Percentiles rank a stretch among this genome's conserved stretches.
phyloP scores from a whole-genome alignment of 192 early-diverging fungal species.

The Globomyces pollinis-pini region DNA sequence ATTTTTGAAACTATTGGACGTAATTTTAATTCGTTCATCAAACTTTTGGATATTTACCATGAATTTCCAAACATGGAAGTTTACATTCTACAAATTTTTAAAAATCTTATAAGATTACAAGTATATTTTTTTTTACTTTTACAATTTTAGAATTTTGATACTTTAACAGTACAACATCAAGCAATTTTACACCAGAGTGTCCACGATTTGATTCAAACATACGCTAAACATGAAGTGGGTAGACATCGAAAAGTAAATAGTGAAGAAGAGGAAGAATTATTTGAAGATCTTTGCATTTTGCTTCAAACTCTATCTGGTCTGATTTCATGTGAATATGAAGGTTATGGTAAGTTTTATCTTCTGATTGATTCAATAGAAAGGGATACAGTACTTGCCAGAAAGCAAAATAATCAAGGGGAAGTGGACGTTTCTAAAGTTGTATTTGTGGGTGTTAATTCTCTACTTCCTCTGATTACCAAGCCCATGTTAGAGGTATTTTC shows the following conservation, averaged over 20 bases:
- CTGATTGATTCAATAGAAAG: conserved; percentile 4
- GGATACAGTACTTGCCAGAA: conserved; percentile 24
- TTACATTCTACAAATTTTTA: conserved; percentile 36
- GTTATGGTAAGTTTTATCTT: conserved; percentile 35
- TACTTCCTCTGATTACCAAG: conserved; percentile 63
- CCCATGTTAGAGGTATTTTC: conserved; percentile 68
- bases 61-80: conserved; percentile 57
- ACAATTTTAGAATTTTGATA: conserved; percentile 4
- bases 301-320: conserved; percentile 51
- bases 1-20: conserved; percentile 48
- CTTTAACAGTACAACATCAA: conserved; percentile 33
- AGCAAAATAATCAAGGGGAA: conserved; percentile 14
- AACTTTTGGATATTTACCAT: conserved; percentile 60
- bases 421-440: conserved; percentile 55
- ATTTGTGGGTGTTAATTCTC: conserved; percentile 59
- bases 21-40: conserved; percentile 55
- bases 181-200: conserved; percentile 39
- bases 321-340: conserved; percentile 52
- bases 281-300: conserved; percentile 54
- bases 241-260: conserved; percentile 31
- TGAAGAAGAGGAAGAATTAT: conserved; percentile 57
- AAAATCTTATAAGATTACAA: background rate
- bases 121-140: too few relatives aligned
- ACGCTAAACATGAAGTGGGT: conserved; percentile 48
- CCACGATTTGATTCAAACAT: conserved; percentile 45